phyloP scores from a whole-genome alignment of 176 grass and related monocot genomes.

The Musa acuminata region DNA sequence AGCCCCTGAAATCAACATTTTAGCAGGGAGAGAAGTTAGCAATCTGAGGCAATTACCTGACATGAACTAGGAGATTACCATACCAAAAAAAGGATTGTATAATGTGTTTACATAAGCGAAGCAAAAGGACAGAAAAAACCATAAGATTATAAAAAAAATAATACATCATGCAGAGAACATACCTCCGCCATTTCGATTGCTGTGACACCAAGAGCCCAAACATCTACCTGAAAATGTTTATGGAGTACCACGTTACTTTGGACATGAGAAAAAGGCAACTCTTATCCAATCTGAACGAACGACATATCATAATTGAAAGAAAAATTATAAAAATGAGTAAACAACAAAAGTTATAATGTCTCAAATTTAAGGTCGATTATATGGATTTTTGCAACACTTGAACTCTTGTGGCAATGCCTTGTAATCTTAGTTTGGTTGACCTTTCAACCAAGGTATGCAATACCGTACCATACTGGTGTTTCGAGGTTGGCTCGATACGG shows the following conservation, averaged over 20 bases:
- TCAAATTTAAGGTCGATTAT: not conserved
- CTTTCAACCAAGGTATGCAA: too few species aligned
- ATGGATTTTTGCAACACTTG: not conserved
- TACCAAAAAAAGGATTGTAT: not conserved
- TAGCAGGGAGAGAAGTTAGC: conserved; percentile 16
- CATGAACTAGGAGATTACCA: conserved; percentile 4
- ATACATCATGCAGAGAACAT: conserved; percentile 2
- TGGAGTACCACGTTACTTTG: not conserved
- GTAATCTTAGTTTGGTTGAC: not conserved
- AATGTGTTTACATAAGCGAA: not conserved
- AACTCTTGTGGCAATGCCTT: not conserved
- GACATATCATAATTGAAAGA: not conserved
- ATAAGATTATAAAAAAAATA: not conserved
- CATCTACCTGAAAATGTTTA: conserved; percentile 61
- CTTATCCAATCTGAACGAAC: not conserved
- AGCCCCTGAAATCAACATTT: conserved; percentile 57
- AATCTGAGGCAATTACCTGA: not conserved
- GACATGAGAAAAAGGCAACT: not conserved
- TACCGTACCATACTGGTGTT: too few species aligned
- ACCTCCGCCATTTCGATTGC: conserved; percentile 99
- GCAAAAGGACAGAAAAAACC: not conserved
- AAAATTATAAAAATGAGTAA: not conserved
- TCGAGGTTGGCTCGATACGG: too few species aligned
- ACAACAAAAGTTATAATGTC: not conserved
- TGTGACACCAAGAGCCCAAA: conserved; percentile 98